Evolutionary conservation across 2,329 filamentous ascomycete genomes (phyloP).

Genomic region (Davidsoniella neocaledoniae): DNA sequence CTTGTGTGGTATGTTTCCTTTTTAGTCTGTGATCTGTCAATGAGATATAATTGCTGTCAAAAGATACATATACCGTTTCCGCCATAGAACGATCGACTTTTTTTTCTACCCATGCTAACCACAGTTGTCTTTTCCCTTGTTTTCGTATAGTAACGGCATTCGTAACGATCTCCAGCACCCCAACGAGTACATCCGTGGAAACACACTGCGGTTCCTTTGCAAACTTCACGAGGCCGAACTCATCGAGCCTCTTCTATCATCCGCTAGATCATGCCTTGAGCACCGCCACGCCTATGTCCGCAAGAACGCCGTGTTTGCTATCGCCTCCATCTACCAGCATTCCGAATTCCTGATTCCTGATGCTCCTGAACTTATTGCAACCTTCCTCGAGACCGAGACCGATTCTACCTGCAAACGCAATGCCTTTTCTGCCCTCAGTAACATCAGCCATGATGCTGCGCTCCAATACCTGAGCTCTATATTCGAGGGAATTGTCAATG

Average conservation of each 20-base stretch:
- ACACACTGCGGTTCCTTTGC: slow-evolving; percentile 93
- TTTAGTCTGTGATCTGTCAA: neutral
- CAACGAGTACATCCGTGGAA: slow-evolving; percentile 96
- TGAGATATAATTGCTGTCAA: neutral
- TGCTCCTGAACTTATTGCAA: slow-evolving; percentile 76
- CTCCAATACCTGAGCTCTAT: slow-evolving; percentile 73
- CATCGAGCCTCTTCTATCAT: slow-evolving; percentile 87
- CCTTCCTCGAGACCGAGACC: slow-evolving; percentile 78
- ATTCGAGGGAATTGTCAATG: slow-evolving; percentile 86
- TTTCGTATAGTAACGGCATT: slow-evolving; percentile 66
- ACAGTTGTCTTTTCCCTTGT: neutral
- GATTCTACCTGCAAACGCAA: slow-evolving; percentile 97
- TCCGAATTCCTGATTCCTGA: slow-evolving; percentile 87
- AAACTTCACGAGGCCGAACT: slow-evolving; percentile 92
- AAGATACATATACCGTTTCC: neutral
- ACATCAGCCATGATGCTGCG: slow-evolving; percentile 86
- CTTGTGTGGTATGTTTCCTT: slow-evolving; percentile 61
- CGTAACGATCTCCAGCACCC: slow-evolving; percentile 92
- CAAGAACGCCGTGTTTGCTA: slow-evolving; percentile 93
- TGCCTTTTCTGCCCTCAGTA: slow-evolving; percentile 78
- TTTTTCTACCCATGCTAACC: slow-evolving; percentile 3
- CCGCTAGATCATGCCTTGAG: slow-evolving; percentile 79
- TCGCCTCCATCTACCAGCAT: slow-evolving; percentile 82
- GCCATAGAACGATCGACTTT: slow-evolving; percentile 15
- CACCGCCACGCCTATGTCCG: slow-evolving; percentile 95